Base-by-base conservation (phyloP, 1,284 basidiomycete genomes). In the Blastosporella zonata region DNA sequence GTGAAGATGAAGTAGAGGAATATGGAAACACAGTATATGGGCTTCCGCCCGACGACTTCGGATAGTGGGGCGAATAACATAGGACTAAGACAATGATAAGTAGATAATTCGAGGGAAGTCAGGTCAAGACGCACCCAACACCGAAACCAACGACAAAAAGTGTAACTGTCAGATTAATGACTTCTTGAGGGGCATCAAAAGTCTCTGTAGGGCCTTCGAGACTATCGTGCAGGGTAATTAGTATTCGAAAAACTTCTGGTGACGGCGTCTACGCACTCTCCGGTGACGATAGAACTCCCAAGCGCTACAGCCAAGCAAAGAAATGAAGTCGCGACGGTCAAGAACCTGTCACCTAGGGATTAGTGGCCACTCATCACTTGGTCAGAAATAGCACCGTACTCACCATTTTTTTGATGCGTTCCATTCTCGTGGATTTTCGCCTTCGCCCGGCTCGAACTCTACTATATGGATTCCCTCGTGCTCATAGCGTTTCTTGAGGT, bases 1-100 rank as follows among this genome's bases (percentile, higher is more conserved):
- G 79, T 79, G 65, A 81, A 81, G 38, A 75, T 72, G 20, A 77
- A 79, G 67, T 82, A 87, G 34, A 79, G 65, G 56, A 80, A 64
- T 56, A 82, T 79, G 41, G 78, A 70, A 46, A 75, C 55, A 53
- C 79, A 65, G 59, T 86, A 84, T 29, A 82, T 66, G 1, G 77
- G 75, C 25, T 71, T 70, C 2, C 71, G 60, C 9, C 73, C 73
- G 15, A 67, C 54, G n/a, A 71, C 64, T 60, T 88, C 84, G 2
- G 67, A 70, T 1, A 72, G 57, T 7, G 70, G 70, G 0, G 68
- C 67, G 39, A 70, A 66, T 44, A 67, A 59, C 18, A 71, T 55
- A 7, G 70, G 69, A 7, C 67, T 68, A 34, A 36, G n/a, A n/a
- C 12, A 45, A 7, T 9, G 9, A n/a, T 25, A 22, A 29, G 13